These are phyloP conservation scores for Chrysanthemum seticuspe DNA, from an alignment of 129 eudicot genomes.

Conservation along the genomic window DNA sequence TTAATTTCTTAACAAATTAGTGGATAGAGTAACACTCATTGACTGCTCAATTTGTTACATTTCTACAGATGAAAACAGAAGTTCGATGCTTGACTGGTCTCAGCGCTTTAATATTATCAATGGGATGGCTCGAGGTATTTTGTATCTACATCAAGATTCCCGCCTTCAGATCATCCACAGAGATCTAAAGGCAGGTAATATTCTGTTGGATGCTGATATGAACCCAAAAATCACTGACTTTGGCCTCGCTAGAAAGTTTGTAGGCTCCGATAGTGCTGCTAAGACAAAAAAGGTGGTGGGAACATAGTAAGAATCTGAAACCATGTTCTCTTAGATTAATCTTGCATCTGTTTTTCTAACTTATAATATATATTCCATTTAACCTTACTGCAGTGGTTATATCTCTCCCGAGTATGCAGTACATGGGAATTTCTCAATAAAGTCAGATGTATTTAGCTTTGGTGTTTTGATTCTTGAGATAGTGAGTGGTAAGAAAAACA, in stretches of 20 bases:
- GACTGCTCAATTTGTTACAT: neutral
- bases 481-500: conserved; percentile 24
- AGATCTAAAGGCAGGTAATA: conserved; percentile 23
- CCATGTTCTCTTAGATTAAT: neutral
- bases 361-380: neutral
- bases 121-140: conserved; percentile 20
- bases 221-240: conserved; percentile 23
- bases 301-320: conserved; percentile 23
- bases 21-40: neutral
- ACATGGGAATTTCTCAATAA: conserved; percentile 8
- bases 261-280: conserved; percentile 1
- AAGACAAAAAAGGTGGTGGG: conserved; percentile 19
- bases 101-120: conserved; percentile 3
- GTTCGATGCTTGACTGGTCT: conserved; percentile 15
- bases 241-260: conserved; percentile 27
- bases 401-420: conserved; percentile 14
- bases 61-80: conserved; percentile 11
- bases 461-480: conserved; percentile 15
- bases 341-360: neutral
- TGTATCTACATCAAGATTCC: conserved; percentile 23
- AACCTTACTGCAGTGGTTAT: conserved; percentile 2
- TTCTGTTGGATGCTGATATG: conserved; percentile 20
- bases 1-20: neutral
- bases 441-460: conserved; percentile 23
- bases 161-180: conserved; percentile 24